Conservation (phyloP, 2,329 filamentous ascomycete genomes). For the Alternaria panax region DNA sequence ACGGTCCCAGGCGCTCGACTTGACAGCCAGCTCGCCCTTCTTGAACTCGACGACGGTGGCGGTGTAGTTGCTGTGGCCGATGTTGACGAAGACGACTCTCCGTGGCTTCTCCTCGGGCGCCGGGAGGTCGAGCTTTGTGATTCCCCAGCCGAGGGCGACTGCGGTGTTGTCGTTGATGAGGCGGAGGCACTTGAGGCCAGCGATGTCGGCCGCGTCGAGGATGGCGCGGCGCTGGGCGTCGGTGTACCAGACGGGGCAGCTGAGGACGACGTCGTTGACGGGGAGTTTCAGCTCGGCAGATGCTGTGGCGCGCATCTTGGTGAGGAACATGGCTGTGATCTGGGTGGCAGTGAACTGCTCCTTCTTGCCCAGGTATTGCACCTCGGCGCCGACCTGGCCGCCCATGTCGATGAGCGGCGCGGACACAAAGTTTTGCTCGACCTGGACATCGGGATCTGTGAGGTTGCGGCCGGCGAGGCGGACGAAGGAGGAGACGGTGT, state of each 20-base stretch:
- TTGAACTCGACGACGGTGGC: slow-evolving; percentile 93
- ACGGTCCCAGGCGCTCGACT: slow-evolving; percentile 89
- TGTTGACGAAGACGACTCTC: slow-evolving; percentile 89
- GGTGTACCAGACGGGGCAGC: slow-evolving; percentile 96
- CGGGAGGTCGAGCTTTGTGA: slow-evolving; percentile 95
- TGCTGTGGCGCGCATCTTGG: slow-evolving; percentile 90
- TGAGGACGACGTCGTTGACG: slow-evolving; percentile 92
- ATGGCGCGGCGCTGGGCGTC: slow-evolving; percentile 89
- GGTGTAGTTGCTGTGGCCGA: slow-evolving; percentile 96
- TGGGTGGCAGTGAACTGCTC: slow-evolving; percentile 94
- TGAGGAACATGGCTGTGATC: slow-evolving; percentile 92
- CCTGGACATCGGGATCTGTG: slow-evolving; percentile 88
- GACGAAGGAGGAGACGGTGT: slow-evolving; percentile 93
- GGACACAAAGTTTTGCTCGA: slow-evolving; percentile 91
- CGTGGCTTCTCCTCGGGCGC: slow-evolving; percentile 87
- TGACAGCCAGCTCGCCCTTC: slow-evolving; percentile 95
- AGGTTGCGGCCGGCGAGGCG: slow-evolving; percentile 87
- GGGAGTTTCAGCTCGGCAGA: slow-evolving; percentile 87
- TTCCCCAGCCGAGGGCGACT: slow-evolving; percentile 93
- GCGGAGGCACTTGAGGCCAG: slow-evolving; percentile 88
- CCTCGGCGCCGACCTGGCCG: slow-evolving; percentile 94
- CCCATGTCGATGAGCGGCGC: slow-evolving; percentile 86
- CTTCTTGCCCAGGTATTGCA: slow-evolving; percentile 92
- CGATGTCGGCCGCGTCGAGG: slow-evolving; percentile 90
- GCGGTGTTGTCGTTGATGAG: slow-evolving; percentile 99